Evolutionary conservation across 2,329 filamentous ascomycete genomes (phyloP), one percentile per base, ranked within the genome.

Genomic region (Botryotinia calthae): DNA sequence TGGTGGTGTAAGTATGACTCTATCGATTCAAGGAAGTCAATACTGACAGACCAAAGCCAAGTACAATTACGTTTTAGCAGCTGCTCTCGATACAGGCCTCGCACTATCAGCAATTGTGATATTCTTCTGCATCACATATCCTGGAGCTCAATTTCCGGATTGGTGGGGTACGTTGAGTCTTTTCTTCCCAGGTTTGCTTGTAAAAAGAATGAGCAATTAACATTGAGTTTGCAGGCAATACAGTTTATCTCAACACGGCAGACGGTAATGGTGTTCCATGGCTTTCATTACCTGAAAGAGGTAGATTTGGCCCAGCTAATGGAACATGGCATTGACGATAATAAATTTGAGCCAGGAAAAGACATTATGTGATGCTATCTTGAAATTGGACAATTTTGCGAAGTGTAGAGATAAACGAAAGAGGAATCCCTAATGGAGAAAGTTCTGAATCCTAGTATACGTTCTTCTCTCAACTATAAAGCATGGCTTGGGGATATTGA

Each of bases 1-100:
- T 94, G 91, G 91, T 94, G 92, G 92, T 76, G 73, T 73, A 85
- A 85, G 79, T 85, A 92, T 78, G 1, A 64, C 40, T n/a, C 91
- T 2, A 90, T 90, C 0, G 89, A 90, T 0, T 86, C 93, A 73
- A 93, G 91, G 82, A 93, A 92, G 3, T 10, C 22, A 22, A 42
- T 54, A 44, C 73, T 75, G 40, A 75, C 79, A 86, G 91, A 86
- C 86, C 25, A 93, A 90, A 91, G 83, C 91, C 81, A 89, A 91
- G 81, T 93, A 93, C 83, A 93, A 94, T 83, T 94, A 93, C 79
- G 86, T 93, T 79, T 88, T 90, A 0, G 92, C 91, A 34, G 91
- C 91, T 0, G 91, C 89, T 1, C 83, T 94, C 34, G 91, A 93
- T 80, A 88, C 88, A 66, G 91, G 91, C 10, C 84, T 93, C 10